Evolutionary conservation across 106 monocot species (phyloP).

Genomic region (Platanthera zijinensis): DNA sequence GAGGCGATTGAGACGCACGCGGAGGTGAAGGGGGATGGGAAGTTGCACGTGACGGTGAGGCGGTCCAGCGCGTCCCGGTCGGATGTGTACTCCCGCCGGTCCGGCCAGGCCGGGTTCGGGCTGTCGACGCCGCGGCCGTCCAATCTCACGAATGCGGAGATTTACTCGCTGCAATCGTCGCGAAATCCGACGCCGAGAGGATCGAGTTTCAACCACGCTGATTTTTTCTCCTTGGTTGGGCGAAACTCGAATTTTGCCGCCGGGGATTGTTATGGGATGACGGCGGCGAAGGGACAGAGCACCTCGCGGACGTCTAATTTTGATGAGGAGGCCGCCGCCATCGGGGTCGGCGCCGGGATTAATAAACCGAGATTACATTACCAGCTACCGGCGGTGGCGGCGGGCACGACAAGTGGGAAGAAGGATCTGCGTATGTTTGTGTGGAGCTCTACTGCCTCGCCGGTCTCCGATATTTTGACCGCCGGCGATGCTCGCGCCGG

Average conservation of each 20-base stretch:
- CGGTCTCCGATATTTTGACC: constrained; percentile 45
- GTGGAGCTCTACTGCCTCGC: constrained; percentile 68
- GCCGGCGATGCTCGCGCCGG: constrained; percentile 5
- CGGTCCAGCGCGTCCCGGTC: constrained; percentile 44
- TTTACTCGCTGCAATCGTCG: constrained; percentile 92
- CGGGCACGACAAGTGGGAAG: constrained; percentile 7
- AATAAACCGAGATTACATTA: background rate
- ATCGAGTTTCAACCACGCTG: constrained; percentile 90
- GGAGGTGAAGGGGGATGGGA: constrained; percentile 42
- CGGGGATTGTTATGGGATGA: constrained; percentile 29
- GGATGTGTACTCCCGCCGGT: constrained; percentile 21
- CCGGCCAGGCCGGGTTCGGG: constrained; percentile 43
- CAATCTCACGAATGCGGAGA: constrained; percentile 97
- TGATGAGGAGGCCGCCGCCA: constrained; percentile 31
- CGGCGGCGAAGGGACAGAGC: constrained; percentile 1
- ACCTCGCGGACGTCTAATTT: constrained; percentile 55
- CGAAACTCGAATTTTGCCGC: constrained; percentile 78
- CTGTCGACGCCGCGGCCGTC: constrained; percentile 71
- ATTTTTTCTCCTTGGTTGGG: constrained; percentile 85
- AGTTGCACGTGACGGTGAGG: constrained; percentile 43
- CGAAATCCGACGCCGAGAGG: constrained; percentile 87
- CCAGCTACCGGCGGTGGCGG: background rate
- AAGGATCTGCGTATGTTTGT: constrained; percentile 67
- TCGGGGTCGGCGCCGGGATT: background rate
- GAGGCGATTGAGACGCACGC: constrained; percentile 35